Base-by-base conservation (phyloP, 106 monocot species). In the Platanthera guangdongensis region DNA sequence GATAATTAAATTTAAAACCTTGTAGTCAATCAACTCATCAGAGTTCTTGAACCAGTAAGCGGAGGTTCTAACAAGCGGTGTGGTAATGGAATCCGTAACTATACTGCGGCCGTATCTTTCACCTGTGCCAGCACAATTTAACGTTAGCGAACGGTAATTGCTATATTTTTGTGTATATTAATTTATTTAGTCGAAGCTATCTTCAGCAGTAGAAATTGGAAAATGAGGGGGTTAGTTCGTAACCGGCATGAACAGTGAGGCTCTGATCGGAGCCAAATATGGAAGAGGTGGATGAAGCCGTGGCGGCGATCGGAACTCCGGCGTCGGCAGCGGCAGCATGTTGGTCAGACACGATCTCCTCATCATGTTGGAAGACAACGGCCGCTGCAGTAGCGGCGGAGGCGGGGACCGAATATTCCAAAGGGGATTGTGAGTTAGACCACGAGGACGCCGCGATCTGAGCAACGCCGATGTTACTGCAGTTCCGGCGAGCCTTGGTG, bases 391-490 rank as follows among this genome's bases (percentile, higher is more conserved):
- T 78, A 3, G 50, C 32, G 49, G 78, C 77, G 18, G 76, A 78
- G 57, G 74, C 2, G 73, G 83, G 25, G 30, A n/a, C 18, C 1
- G 80, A 68, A 18, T 68, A 51, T 47, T 65, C 64, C 70, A 50
- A 15, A 48, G 70, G 39, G 30, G 65, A 70, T 21, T 69, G 62
- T 22, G 46, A 51, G 80, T 94, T 78, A 15, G 94, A 78, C 97
- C 97, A 97, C 32, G 94, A 89, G 47, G 97, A 93, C 39, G 97
- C 94, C 4, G 88, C 97, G 77, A 97, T 81, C 82, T 97, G 97
- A 4, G 97, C 97, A 25, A 97, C 91, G 32, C 97, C 97, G 79
- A 97, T 97, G 86, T 97, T 97, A 88, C 93, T 86, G 82, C 97
- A 97, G 88, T 97, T 97, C 63, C 97, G 85, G 22, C 97, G 89